Base-by-base conservation (phyloP, 2,329 filamentous ascomycete genomes). In the Clarireedia homoeocarpa region DNA sequence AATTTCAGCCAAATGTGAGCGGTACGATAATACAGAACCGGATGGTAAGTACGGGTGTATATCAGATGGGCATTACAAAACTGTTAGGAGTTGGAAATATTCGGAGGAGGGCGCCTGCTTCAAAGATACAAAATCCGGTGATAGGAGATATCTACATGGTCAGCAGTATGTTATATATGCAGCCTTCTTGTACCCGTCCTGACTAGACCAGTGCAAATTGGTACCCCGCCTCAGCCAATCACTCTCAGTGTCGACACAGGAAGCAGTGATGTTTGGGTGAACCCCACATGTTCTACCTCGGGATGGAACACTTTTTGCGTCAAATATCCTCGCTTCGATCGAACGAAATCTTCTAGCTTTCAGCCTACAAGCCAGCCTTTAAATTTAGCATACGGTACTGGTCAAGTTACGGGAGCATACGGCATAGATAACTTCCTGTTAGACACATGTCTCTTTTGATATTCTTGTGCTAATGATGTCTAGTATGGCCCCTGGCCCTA, bases 61-160 rank as follows among this genome's bases (percentile, higher is more conserved):
- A 38, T 44, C 52, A 55, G 38, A 27, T 55, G 38, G 46, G 52
- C 6, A 9, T 55, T 26, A 30, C 26, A 15, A 55, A 44, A 50
- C 17, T 27, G n/a, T 40, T 17, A 4, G 26, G 38, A 5, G 52
- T 44, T 24, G 24, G 46, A 36, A 55, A 50, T 20, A 4, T 50
- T 20, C 46, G 12, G 26, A 51, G 27, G 30, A 36, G 53, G 38
- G 30, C 36, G 27, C 34, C 53, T 24, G 42, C 27, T 39, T 26
- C 39, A 17, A 46, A 38, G 26, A n/a, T 56, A 30, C 24, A 34
- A 9, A 56, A 52, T 27, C 48, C 53, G n/a, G 30, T 38, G 24
- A 51, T 51, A 36, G 53, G 53, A 1, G 53, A 52, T 24, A 46
- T 52, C 23, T 56, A 52, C 10, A 56, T 56, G 47, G 48, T 56